phyloP scores from a whole-genome alignment of 2,329 filamentous ascomycete species.

The Trichoderma sp. region DNA sequence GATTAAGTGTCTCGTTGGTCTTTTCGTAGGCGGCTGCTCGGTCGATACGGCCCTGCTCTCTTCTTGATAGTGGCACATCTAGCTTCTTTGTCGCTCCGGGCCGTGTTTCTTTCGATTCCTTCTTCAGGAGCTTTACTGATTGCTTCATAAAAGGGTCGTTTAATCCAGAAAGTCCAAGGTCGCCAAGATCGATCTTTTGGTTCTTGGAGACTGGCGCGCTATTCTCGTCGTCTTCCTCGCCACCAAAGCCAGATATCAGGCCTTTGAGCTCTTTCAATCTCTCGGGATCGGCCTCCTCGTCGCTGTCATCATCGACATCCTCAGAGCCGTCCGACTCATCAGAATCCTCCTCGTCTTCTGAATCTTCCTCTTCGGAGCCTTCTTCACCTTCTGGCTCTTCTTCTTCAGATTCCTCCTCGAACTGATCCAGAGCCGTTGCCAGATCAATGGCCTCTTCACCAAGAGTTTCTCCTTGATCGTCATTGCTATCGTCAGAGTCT shows the following conservation, averaged over 20 bases:
- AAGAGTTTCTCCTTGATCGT: conserved; percentile 57
- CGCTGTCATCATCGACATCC: conserved; percentile 49
- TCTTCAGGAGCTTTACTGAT: conserved; percentile 71
- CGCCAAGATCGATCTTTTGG: conserved; percentile 70
- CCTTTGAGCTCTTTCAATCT: conserved; percentile 64
- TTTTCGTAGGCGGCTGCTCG: conserved; percentile 82
- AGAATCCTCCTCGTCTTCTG: conserved; percentile 45
- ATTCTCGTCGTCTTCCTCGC: conserved; percentile 53
- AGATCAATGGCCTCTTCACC: conserved; percentile 59
- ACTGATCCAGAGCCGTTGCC: conserved; percentile 55
- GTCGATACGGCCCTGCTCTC: conserved; percentile 82
- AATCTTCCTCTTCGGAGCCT: conserved; percentile 41
- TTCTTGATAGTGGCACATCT: conserved; percentile 75
- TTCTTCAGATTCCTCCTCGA: conserved; percentile 48
- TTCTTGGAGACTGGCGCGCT: conserved; percentile 49
- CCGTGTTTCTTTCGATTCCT: conserved; percentile 53
- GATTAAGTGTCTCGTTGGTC: conserved; percentile 83
- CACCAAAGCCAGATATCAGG: conserved; percentile 66
- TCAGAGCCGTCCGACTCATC: conserved; percentile 38
- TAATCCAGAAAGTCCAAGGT: conserved; percentile 68
- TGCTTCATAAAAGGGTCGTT: conserved; percentile 75
- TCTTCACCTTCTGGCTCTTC: conserved; percentile 48
- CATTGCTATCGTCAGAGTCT: conserved; percentile 42
- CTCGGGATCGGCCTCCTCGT: conserved; percentile 47
- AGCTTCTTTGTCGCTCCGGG: conserved; percentile 62